phyloP scores from a whole-genome alignment of 192 early-diverging fungal genomes.

The Geranomyces variabilis region DNA sequence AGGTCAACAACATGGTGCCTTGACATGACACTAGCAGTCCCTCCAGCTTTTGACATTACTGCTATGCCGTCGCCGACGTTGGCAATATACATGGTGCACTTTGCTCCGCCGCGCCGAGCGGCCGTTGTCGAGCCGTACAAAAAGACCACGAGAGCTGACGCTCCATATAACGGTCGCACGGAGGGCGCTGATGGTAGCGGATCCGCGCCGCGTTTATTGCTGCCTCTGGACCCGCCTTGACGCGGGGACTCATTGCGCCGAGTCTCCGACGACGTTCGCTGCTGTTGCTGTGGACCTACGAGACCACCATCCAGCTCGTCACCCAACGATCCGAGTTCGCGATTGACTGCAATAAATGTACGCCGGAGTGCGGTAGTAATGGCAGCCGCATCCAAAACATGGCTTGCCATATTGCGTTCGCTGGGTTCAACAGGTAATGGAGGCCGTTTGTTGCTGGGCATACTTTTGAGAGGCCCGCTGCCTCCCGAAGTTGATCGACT shows the following conservation, averaged over 20 bases:
- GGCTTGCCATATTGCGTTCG: background rate
- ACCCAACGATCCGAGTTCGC: slow-evolving; percentile 68
- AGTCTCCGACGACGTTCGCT: slow-evolving; percentile 12
- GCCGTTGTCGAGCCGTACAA: slow-evolving; percentile 59
- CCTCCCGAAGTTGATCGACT: background rate
- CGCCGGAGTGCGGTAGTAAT: slow-evolving; percentile 75
- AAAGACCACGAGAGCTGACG: slow-evolving; percentile 80
- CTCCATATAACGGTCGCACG: slow-evolving; percentile 51
- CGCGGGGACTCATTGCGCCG: slow-evolving; percentile 11
- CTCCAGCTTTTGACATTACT: slow-evolving; percentile 74
- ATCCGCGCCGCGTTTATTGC: background rate
- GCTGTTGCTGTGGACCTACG: slow-evolving; percentile 6
- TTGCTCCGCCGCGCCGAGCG: slow-evolving; percentile 13
- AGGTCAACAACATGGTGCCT: slow-evolving; percentile 68
- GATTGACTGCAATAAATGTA: slow-evolving; percentile 81
- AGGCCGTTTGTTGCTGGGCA: slow-evolving; percentile 6
- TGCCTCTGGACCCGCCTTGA: slow-evolving; percentile 34
- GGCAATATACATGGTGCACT: slow-evolving; percentile 74
- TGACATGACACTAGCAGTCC: slow-evolving; percentile 68
- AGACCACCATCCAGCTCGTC: slow-evolving; percentile 28
- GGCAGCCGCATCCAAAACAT: slow-evolving; percentile 47
- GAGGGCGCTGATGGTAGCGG: background rate
- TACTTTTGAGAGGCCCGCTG: background rate
- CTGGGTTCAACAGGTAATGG: background rate
- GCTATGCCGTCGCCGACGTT: slow-evolving; percentile 86